A percentile compares a stretch with the other conserved stretches of the same genome.
phyloP scores from a whole-genome alignment of 176 grass and related monocot species.

The Avena sativa region DNA sequence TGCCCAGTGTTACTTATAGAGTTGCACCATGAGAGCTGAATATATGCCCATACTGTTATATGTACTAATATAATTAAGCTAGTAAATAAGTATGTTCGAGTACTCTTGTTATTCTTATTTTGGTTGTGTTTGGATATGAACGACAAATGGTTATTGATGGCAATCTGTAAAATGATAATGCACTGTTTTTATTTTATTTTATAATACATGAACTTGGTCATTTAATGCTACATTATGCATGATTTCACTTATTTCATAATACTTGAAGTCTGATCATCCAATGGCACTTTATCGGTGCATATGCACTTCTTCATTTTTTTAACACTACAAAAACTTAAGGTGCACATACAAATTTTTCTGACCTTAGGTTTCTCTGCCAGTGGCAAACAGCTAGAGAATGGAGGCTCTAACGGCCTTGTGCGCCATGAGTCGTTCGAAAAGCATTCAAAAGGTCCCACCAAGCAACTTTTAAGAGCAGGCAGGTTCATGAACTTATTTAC shows the following conservation, averaged over 20 bases:
- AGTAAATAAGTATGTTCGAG: not conserved
- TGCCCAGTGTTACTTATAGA: not conserved
- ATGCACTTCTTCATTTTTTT: not conserved
- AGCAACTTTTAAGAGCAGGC: constrained; percentile 47
- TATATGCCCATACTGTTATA: not conserved
- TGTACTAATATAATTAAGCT: not conserved
- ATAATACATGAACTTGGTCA: not conserved
- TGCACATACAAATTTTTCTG: not conserved
- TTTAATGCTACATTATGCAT: not conserved
- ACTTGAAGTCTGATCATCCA: not conserved
- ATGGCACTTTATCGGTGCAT: not conserved
- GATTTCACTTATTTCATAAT: not conserved
- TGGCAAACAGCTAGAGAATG: constrained; percentile 48
- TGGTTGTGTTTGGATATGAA: not conserved
- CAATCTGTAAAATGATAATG: not conserved
- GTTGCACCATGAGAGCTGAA: not conserved
- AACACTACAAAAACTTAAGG: not conserved
- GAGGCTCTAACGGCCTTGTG: constrained; percentile 38
- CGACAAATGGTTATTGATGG: not conserved
- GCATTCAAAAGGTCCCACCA: constrained; percentile 30
- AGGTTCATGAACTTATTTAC: constrained; percentile 43
- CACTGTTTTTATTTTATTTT: not conserved
- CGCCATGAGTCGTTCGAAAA: constrained; percentile 50
- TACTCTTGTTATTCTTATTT: not conserved
- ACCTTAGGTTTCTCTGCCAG: constrained; percentile 42